Conservation (phyloP, 2,329 filamentous ascomycete genomes). For the Diaporthe helianthi region DNA sequence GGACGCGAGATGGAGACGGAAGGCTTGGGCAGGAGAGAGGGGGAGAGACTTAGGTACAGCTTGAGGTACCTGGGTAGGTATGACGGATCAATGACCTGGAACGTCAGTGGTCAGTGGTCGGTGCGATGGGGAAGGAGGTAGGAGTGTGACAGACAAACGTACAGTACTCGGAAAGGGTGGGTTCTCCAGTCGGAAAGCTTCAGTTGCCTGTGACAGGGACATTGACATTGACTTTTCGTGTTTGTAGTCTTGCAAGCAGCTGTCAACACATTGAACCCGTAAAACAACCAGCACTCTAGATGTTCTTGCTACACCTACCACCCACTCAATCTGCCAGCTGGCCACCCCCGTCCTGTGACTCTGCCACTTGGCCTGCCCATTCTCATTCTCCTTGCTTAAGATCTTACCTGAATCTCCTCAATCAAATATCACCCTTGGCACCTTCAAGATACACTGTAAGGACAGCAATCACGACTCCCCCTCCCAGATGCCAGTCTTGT, state of each 20-base stretch:
- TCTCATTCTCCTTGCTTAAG: background rate
- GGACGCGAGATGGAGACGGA: background rate
- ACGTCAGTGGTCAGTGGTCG: background rate
- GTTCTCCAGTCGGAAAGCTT: background rate
- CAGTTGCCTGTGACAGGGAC: background rate
- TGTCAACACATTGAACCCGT: background rate
- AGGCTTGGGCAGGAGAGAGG: background rate
- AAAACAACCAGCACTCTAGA: background rate
- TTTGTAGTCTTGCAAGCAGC: background rate
- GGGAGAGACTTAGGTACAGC: too few relatives aligned
- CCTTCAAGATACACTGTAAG: too few relatives aligned
- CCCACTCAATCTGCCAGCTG: constrained; percentile 9
- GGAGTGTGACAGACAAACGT: background rate
- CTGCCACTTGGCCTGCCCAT: background rate
- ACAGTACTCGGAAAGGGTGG: background rate
- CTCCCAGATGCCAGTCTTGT: background rate
- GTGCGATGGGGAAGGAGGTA: background rate
- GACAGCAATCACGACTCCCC: too few relatives aligned
- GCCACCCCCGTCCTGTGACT: too few relatives aligned
- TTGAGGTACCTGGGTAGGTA: background rate
- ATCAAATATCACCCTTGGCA: too few relatives aligned
- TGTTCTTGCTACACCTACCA: background rate
- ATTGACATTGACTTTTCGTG: constrained; percentile 1
- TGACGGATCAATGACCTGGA: background rate
- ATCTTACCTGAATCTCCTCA: too few relatives aligned